Percentiles rank a stretch among this genome's conserved stretches.
phyloP scores from a whole-genome alignment of 1,139 yeast genomes.

The Blastobotrys persicus region DNA sequence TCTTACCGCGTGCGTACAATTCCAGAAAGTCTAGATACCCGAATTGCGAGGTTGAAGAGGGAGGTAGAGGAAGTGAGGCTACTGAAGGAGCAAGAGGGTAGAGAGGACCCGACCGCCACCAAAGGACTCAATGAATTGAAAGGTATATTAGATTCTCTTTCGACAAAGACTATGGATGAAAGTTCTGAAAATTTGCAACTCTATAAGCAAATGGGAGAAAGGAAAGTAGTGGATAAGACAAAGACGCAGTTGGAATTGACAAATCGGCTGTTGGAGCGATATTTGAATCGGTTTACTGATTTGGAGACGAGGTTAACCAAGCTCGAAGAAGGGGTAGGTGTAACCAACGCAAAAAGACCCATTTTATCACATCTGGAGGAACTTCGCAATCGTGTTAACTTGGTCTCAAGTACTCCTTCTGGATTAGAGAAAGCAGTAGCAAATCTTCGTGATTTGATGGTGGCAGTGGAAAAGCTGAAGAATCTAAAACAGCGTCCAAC shows the following conservation, averaged over 20 bases:
- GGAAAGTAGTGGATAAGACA: neutral
- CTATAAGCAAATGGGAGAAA: neutral
- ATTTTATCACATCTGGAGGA: slow-evolving; percentile 16
- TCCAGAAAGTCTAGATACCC: slow-evolving; percentile 38
- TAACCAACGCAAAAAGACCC: slow-evolving; percentile 10
- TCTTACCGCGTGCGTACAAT: slow-evolving; percentile 11
- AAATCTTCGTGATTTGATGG: slow-evolving; percentile 19
- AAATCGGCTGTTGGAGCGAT: slow-evolving; percentile 1
- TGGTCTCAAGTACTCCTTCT: slow-evolving; percentile 21
- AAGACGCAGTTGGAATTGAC: slow-evolving; percentile 2
- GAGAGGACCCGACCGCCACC: neutral
- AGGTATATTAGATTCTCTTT: slow-evolving; percentile 4
- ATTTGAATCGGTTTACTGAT: slow-evolving; percentile 7
- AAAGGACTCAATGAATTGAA: slow-evolving; percentile 10
- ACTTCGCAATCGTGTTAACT: slow-evolving; percentile 19
- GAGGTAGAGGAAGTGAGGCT: slow-evolving; percentile 46
- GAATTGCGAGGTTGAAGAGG: slow-evolving; percentile 44
- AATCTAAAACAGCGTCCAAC: slow-evolving; percentile 13
- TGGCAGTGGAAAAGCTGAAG: slow-evolving; percentile 14
- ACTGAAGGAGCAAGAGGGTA: slow-evolving; percentile 1
- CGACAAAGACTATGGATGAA: neutral
- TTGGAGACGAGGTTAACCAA: slow-evolving; percentile 22
- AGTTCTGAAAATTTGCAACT: neutral
- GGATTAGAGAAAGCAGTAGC: slow-evolving; percentile 18
- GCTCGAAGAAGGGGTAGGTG: slow-evolving; percentile 20